Evolutionary conservation across 352 stramenopile genomes (phyloP), one percentile per base, ranked within the genome.

Genomic region (Globisporangium nodosum): DNA sequence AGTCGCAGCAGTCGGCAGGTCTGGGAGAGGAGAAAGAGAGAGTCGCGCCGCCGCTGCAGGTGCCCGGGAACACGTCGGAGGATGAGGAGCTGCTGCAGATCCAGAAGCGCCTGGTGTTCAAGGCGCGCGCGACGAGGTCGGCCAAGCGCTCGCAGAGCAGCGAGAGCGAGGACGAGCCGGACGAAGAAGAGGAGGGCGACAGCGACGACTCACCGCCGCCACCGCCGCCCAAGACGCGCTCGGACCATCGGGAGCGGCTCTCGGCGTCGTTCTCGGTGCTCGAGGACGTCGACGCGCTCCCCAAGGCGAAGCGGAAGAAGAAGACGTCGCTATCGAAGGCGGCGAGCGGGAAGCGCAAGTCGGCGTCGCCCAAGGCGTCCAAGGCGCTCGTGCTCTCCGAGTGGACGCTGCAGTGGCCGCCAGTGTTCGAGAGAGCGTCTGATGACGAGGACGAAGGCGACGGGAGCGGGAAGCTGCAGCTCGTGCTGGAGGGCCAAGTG

Each of bases 401-500:
- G 11, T 78, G 70, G 70, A 70, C 61, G 24, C 20, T 61, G 1
- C 49, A 68, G 21, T 78, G 70, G 70, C 70, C 70, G 20, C 70
- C 61, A 27, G 12, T 18, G 48, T 68, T 61, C 35, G 48, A 27
- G 24, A 27, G 24, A 27, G 24, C 24, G 24, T 27, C 24, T 27
- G 24, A 27, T 27, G 24, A 27, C 55, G 24, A 16, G 8, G 40
- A 15, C 35, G 18, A 24, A 5, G 18, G 18, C 8, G 40, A 21
- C 30, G 16, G n/a, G 4, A 11, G 47, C 9, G 51, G 57, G 0
- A 46, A 71, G 51, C 35, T 66, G 31, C 48, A 71, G 61, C 61
- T 82, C 18, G 66, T 80, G 49, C 6, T 90, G 1, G 64, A 57
- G 5, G 76, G 81, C 16, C 59, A 64, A 8, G 64, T 82, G 20